phyloP scores from a whole-genome alignment of 441 rosid genomes.

The Adansonia madagascariensis region DNA sequence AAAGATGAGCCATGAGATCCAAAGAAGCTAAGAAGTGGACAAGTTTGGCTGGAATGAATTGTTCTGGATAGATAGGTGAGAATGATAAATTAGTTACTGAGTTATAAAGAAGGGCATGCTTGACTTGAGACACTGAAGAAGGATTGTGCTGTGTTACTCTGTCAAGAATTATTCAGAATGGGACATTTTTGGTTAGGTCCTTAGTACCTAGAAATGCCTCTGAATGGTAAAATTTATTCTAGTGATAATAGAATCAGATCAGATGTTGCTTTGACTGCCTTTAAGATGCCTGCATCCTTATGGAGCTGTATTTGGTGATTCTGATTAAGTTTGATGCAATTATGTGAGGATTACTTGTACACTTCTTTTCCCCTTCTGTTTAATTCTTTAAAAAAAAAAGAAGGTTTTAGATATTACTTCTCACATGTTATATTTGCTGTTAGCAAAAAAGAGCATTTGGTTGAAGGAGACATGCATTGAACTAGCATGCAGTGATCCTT shows the following conservation, averaged over 20 bases:
- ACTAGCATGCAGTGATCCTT: background rate
- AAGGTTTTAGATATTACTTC: background rate
- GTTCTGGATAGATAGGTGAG: background rate
- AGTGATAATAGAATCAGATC: background rate
- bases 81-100: background rate
- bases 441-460: background rate
- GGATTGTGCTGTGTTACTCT: background rate
- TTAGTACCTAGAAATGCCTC: background rate
- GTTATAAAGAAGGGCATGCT: background rate
- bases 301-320: constrained; percentile 6
- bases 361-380: background rate
- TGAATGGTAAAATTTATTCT: background rate
- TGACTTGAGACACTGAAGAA: background rate
- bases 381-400: background rate
- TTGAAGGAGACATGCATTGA: background rate
- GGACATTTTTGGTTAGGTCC: background rate
- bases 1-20: background rate
- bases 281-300: background rate
- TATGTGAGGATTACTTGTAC: background rate
- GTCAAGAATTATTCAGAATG: constrained; percentile 2
- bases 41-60: too few relatives aligned
- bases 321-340: background rate
- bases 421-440: background rate
- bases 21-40: background rate
- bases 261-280: background rate